Conservation (phyloP, 441 rosid species). For the Melianthus villosus region DNA sequence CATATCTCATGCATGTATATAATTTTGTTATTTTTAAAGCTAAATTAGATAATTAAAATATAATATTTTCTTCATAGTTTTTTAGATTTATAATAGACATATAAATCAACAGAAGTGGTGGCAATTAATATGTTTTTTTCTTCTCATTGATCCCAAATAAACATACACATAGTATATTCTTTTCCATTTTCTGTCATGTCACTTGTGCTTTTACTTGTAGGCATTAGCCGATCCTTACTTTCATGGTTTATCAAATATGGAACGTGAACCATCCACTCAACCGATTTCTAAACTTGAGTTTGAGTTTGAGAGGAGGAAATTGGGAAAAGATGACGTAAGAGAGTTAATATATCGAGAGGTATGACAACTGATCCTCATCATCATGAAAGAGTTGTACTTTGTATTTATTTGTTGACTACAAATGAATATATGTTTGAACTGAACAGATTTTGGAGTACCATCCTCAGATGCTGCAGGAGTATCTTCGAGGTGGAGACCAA, state of each 20-base stretch:
- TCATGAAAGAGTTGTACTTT: constrained; percentile 2
- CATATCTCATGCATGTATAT: too few relatives aligned
- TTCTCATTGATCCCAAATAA: too few relatives aligned
- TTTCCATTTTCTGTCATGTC: too few relatives aligned
- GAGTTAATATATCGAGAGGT: constrained; percentile 96
- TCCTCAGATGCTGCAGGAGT: constrained; percentile 95
- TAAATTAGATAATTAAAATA: too few relatives aligned
- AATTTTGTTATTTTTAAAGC: too few relatives aligned
- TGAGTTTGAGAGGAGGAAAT: constrained; percentile 88
- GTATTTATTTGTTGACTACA: constrained; percentile 6
- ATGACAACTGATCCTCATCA: constrained; percentile 10
- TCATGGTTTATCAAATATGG: constrained; percentile 63
- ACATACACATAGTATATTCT: too few relatives aligned
- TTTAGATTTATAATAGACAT: too few relatives aligned
- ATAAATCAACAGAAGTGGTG: too few relatives aligned
- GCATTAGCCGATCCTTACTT: constrained; percentile 88
- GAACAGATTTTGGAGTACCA: constrained; percentile 85
- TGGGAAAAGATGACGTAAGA: constrained; percentile 87
- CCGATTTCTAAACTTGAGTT: constrained; percentile 92
- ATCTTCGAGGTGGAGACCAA: constrained; percentile 86
- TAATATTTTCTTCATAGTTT: too few relatives aligned
- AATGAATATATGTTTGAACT: constrained; percentile 11
- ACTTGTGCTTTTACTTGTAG: constrained; percentile 28
- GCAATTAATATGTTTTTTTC: too few relatives aligned
- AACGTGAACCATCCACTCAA: constrained; percentile 75